Base-by-base conservation (phyloP, 257 asterid genomes). In the Solanum commersonii region DNA sequence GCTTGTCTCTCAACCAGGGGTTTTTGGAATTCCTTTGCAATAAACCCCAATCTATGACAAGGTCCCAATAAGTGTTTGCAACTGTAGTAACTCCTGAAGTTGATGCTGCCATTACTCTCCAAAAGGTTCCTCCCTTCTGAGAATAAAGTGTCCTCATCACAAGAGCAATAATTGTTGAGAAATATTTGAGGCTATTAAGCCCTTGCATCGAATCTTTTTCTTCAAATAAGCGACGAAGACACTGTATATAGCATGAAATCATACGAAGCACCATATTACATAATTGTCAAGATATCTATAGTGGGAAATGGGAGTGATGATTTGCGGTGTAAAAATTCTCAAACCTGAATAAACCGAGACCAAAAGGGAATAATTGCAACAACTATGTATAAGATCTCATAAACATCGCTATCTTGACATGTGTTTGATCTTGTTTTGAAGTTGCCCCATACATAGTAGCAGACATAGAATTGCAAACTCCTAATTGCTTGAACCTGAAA, bases 41-140 rank as follows among this genome's bases (percentile, higher is more conserved):
- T 7, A 96, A 89, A n/a, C 98, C 99, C 98, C 98, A 94, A 88
- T 96, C 98, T 2, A 88, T 83, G n/a, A 96, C 96, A 10, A 96
- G 88, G 88, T 96, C 99, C 99, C 99, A 96, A 34, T 94, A 96
- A 22, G 97, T 93, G 92, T 42, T 96, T 60, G 72, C 90, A 23
- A 94, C 4, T 0, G 99, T 95, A 1, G 98, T 94, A 31, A 93
- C 29, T 81, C 95, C 96, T 3, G 98, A 94, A 20, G 92, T 93
- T 11, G 94, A 92, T 15, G 91, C 85, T 33, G 98, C 96, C 92
- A 95, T 40, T 74, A 93, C 56, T 87, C 1, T 90, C 96, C 93
- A 92, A 33, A 91, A 89, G 3, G 16, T 11, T 76, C 92, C 92
- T 83, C 77, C 9, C 5, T 63, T 87, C 27, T 71, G 91, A 40